Evolutionary conservation across 306 rosid species (phyloP), one percentile per base, ranked within the genome.

Genomic region (Myrica gale): DNA sequence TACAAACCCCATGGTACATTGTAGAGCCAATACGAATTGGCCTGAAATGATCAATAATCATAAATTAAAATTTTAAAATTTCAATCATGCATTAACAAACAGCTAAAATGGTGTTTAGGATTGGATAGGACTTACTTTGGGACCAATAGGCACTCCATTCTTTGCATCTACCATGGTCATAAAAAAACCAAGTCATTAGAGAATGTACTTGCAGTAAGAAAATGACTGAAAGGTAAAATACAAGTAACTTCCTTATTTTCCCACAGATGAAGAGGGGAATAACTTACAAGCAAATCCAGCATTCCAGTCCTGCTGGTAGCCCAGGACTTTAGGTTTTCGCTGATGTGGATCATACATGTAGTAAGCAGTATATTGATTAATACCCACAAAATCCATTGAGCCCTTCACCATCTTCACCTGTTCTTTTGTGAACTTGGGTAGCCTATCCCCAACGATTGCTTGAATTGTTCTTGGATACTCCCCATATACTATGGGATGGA

Each of bases 1-100:
- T 92, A 90, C 88, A 92, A 32, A n/a, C 98, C 98, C 98, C 97
- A 95, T 82, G 98, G 97, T 3, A 95, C 98, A 57, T 88, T 84
- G 88, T 92, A 95, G 43, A 95, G 95, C 98, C 98, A 95, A 68
- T 57, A 78, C 26, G 97, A 92, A 81, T 92, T 0, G 67, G 91
- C 98, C 97, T 94, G 85, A 44, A 75, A 78, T 26, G 11, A 72
- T 53, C 39, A 50, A 79, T 41, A 57, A 52, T 23, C 21, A 50
- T 71, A 23, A 12, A 39, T 48, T 15, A 58, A 52, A 75, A 63
- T 32, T 56, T 47, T 72, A 57, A 71, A 47, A 23, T 60, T 72
- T 62, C 72, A 41, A 43, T 45, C 20, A 10, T 69, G 62, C 51
- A 77, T 21, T 69, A 23, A 53, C n/a, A 56, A 41, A 48, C 16